Evolutionary conservation across 2,329 filamentous ascomycete genomes (phyloP).

Genomic region (Hypoxylon sp.): DNA sequence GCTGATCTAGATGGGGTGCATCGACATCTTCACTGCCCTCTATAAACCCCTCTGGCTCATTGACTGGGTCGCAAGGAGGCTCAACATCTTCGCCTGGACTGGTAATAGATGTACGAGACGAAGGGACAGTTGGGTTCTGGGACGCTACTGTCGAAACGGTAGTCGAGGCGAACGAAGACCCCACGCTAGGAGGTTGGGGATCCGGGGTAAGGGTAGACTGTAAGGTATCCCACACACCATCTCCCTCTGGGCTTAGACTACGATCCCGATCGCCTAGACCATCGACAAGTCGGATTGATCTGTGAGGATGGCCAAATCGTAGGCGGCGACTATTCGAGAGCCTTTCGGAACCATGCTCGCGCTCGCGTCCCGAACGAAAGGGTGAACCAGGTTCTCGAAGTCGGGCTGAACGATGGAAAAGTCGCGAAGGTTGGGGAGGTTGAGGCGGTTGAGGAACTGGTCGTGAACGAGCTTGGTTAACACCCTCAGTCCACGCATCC

Average conservation of each 20-base stretch:
- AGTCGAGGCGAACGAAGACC: conserved; percentile 85
- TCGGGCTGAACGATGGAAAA: too few relatives aligned
- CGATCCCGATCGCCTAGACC: conserved; percentile 88
- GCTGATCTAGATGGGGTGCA: conserved; percentile 20
- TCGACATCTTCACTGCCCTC: conserved; percentile 61
- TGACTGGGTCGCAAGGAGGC: conserved; percentile 66
- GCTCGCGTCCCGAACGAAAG: not conserved
- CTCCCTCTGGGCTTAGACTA: conserved; percentile 81
- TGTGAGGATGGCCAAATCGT: not conserved
- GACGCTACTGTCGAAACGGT: conserved; percentile 64
- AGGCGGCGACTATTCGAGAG: not conserved
- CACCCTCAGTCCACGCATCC: not conserved
- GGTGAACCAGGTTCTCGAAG: too few relatives aligned
- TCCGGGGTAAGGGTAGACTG: conserved; percentile 86
- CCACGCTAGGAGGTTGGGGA: conserved; percentile 81
- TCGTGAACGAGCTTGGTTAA: too few relatives aligned
- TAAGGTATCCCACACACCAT: conserved; percentile 83
- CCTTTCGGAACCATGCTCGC: not conserved
- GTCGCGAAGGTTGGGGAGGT: too few relatives aligned
- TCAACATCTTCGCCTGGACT: conserved; percentile 61
- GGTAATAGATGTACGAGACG: conserved; percentile 65
- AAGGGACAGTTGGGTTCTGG: conserved; percentile 59
- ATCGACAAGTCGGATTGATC: conserved; percentile 62
- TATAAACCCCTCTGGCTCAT: conserved; percentile 70
- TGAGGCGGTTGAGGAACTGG: too few relatives aligned